Evolutionary conservation across 2,329 filamentous ascomycete genomes (phyloP), one percentile per base, ranked within the genome.

Genomic region (Phialophora chinensis): DNA sequence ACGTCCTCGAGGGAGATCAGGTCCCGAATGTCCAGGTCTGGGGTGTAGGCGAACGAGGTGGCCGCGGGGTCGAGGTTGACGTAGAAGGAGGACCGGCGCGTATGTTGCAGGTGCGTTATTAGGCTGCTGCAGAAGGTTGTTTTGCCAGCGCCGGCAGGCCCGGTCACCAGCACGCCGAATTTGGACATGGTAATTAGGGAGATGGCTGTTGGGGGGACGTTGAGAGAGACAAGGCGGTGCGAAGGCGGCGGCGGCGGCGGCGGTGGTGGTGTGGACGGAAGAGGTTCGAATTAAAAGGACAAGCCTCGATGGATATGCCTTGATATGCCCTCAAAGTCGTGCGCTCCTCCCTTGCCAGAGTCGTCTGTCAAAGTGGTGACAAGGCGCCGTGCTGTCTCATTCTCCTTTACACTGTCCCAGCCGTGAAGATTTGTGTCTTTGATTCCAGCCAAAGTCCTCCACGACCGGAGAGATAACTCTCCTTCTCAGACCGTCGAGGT

Each of bases 1-100:
- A 95, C 93, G 85, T 97, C 93, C 76, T 95, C 90, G 68, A 97
- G 88, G 12, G 90, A 92, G 79, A 97, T 96, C 69, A 97, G 87
- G 74, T 97, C 93, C 78, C 93, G 94, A 84, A 97, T 97, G 79
- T 97, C 93, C 75, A 97, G 88, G 78, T 97, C 93, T 25, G 93
- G 95, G 73, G 91, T 85, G 81, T 97, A 96, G 75, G 90, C 89
- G 79, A 99, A 98, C 57, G 89, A 86, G 80, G 97, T 93, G 76
- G 95, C 95, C 64, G 95, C 95, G 6, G 95, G 95, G 78, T 99
- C 95, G 75, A 99, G 92, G 81, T 99, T 99, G 77, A 99, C 90
- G 81, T 98, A 99, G 85, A 96, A 97, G 79, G 91, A 91, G 58
- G 93, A 96, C n/a, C 93, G 91, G 63, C 92, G 91, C 79, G 92